Evolutionary conservation across 495 filamentous ascomycete species (phyloP), one percentile per base, ranked within the genome.

Genomic region (Opeltia flavorubescens): DNA sequence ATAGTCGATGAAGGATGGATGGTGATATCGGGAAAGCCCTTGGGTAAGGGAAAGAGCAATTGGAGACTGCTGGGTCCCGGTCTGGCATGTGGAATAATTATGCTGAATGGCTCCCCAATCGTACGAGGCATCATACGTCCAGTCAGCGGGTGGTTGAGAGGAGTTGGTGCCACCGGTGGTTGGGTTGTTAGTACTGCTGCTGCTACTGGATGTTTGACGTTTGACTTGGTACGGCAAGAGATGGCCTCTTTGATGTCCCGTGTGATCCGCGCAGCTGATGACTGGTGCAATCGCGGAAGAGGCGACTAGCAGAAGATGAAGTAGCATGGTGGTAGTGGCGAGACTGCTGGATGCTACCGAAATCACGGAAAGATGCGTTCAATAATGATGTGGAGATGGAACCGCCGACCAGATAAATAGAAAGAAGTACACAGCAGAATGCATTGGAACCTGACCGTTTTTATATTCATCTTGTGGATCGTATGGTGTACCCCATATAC

Each of bases 61-160:
- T 12, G 57, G 57, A 1, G 57, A 54, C 49, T 62, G 59, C 35
- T 56, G 46, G 7, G 52, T 60, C 17, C 59, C 58, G 33, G 51
- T 57, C 52, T 60, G 58, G 49, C 59, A 62, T 43, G 54, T 53
- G 5, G 48, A 40, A 49, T 62, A 62, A 27, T 50, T 53, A 51
- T 47, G 26, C 6, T 12, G 11, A 18, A 36, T 36, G 34, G 34
- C 34, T 2, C 34, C 34, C 34, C 34, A 36, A 18, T 36, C 12
- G 34, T 36, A 36, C n/a, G 34, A 36, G 20, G 34, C 34, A 12
- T 36, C 34, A 12, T 36, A 36, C 6, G 12, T 12, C 34, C 34
- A 36, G 34, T 36, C 34, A 18, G n/a, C 8, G 34, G 34, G 12
- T 36, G 34, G 34, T n/a, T n/a, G n/a, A n/a, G n/a, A n/a, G n/a